A percentile compares a stretch with the other conserved stretches of the same genome.
Conservation (phyloP, 345 rosid genomes). For the Streptanthus diversifolius region DNA sequence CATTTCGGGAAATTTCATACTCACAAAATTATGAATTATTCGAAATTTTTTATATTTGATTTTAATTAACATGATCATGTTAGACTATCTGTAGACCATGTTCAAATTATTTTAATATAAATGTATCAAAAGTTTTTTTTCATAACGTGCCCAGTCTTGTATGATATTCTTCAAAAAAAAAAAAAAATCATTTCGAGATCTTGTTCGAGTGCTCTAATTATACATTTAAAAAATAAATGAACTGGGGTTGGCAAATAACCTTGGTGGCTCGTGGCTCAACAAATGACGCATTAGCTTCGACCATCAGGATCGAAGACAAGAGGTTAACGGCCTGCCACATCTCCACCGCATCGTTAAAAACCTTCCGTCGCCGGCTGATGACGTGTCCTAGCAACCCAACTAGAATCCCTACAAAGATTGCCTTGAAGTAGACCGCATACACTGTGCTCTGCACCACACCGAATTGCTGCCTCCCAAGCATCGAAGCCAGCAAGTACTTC, state of each 20-base stretch:
- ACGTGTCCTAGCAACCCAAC: conserved; percentile 56
- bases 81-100: neutral
- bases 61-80: too few species aligned
- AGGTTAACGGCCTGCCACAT: conserved; percentile 55
- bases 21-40: too few species aligned
- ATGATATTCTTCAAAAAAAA: neutral
- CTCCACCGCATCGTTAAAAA: conserved; percentile 38
- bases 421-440: conserved; percentile 63
- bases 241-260: neutral
- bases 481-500: conserved; percentile 46
- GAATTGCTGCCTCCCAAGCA: conserved; percentile 57
- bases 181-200: too few species aligned
- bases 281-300: conserved; percentile 48
- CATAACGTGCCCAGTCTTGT: neutral
- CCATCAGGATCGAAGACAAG: conserved; percentile 42
- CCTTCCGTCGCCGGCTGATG: conserved; percentile 32
- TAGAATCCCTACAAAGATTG: conserved; percentile 38
- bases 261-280: conserved; percentile 45
- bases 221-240: neutral
- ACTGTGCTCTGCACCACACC: conserved; percentile 73
- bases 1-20: too few species aligned
- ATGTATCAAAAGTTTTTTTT: too few species aligned
- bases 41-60: too few species aligned
- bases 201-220: neutral
- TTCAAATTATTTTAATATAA: neutral